Evolutionary conservation across 805 yeast species (phyloP).

Genomic region (Candida sithepensis): DNA sequence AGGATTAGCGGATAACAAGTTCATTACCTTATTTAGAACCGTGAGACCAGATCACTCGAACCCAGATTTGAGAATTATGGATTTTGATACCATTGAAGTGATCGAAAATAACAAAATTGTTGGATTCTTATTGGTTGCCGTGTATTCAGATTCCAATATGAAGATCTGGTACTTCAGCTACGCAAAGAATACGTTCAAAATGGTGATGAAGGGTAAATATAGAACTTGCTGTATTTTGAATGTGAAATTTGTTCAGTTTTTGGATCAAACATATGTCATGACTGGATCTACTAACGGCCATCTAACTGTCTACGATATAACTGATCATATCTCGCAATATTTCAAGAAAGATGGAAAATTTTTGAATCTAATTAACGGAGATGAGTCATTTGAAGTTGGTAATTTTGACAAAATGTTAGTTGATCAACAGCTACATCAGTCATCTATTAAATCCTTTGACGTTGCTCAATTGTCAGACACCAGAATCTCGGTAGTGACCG

Average conservation of each 20-base stretch:
- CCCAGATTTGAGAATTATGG: constrained; percentile 91
- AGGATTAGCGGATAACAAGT: constrained; percentile 21
- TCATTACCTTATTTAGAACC: constrained; percentile 45
- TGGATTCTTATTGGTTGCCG: constrained; percentile 60
- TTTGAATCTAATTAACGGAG: constrained; percentile 1
- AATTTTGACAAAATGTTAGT: constrained; percentile 26
- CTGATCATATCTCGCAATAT: constrained; percentile 16
- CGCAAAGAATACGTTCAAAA: constrained; percentile 34
- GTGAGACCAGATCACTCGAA: constrained; percentile 52
- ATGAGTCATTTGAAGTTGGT: not conserved
- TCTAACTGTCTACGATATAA: constrained; percentile 57
- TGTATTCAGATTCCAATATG: constrained; percentile 81
- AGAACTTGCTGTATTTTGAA: constrained; percentile 75
- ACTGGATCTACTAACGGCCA: constrained; percentile 84
- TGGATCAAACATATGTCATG: constrained; percentile 35
- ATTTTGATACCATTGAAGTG: constrained; percentile 53
- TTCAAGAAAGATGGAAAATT: constrained; percentile 7
- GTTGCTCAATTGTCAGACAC: constrained; percentile 6
- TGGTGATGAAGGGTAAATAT: constrained; percentile 50
- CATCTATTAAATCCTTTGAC: constrained; percentile 71
- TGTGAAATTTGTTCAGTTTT: constrained; percentile 41
- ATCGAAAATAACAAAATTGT: constrained; percentile 12
- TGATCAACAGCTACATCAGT: constrained; percentile 69
- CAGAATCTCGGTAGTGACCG: constrained; percentile 49
- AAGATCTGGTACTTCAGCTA: constrained; percentile 57